Base-by-base conservation (phyloP, 106 monocot genomes). In the Phalaenopsis aphrodite region DNA sequence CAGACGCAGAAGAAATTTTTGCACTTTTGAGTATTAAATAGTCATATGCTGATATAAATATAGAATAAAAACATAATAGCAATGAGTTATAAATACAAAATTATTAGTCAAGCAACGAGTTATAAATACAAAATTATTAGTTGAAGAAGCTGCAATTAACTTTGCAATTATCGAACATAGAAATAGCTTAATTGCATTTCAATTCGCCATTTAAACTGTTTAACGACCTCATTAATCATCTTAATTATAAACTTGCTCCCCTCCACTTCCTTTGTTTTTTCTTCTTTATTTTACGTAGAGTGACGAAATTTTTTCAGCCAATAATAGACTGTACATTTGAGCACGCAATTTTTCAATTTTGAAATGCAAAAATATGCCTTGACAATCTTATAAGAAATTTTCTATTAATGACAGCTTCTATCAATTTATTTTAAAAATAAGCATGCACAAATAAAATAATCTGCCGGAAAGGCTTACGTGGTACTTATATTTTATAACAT, bases 1-100 rank as follows among this genome's bases (percentile, higher is more conserved):
- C 76, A 5, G 76, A 76, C 76, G 76, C 24, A 48, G 21, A 21
- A 52, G 30, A 76, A 76, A 48, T 23, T 76, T 48, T 75, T 48
- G 8, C 41, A 21, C 73, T 42, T 47, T 75, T 5, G 2, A 41
- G 48, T 48, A 75, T 47, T 76, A 30, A 74, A 74, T 76, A 47
- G 16, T 49, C 52, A 2, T 45, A 45, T 16, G 39, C 15, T 41
- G 12, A 15, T 71, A 71, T n/a, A 71, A 71, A 38, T 38, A 36
- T 71, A 41, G 71, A 38, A 71, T 71, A 38, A 38, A 38, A 41
- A 71, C 30, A 30, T 30, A 30, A 30, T 30, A 30, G 30, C 30
- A 30, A 30, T 30, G 64, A 65, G 8, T 21, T 24, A 65, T n/a
- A 24, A 23, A 23, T 71, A 71, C 39, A 3, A 10, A 69, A 38